These are phyloP conservation scores for Tulasnella sp. DNA, from an alignment of 768 basidiomycete genomes.

Conservation along the genomic window DNA sequence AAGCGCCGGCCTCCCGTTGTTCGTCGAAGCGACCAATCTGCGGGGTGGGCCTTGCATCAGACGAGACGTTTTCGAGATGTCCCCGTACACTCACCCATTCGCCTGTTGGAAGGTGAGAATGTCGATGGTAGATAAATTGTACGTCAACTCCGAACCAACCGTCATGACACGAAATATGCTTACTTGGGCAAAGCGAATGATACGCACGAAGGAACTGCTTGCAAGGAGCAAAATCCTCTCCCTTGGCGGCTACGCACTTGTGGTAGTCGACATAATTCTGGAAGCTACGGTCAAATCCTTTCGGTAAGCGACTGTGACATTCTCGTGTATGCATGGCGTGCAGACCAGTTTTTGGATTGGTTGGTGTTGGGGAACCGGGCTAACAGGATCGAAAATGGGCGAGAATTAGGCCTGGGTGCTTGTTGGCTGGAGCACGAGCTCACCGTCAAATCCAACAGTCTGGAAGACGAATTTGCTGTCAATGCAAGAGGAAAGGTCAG, in stretches of 20 bases:
- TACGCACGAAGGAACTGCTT: constrained; percentile 96
- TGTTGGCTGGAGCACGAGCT: constrained; percentile 21
- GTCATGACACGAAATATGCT: constrained; percentile 30
- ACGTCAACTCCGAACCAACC: background rate
- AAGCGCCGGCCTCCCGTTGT: constrained; percentile 83
- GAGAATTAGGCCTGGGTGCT: no score
- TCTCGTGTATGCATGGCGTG: background rate
- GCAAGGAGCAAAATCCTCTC: constrained; percentile 97
- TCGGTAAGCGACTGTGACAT: background rate
- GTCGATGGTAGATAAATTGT: constrained; percentile 8
- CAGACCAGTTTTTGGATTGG: constrained; percentile 93
- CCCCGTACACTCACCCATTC: constrained; percentile 59
- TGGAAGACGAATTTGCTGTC: constrained; percentile 75
- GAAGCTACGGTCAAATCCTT: constrained; percentile 38
- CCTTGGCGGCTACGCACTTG: constrained; percentile 93
- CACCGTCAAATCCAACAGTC: constrained; percentile 91
- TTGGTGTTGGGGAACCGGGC: constrained; percentile 85
- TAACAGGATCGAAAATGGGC: constrained; percentile 27
- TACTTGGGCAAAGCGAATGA: constrained; percentile 95
- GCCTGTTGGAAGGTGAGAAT: constrained; percentile 37
- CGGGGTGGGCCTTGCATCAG: background rate
- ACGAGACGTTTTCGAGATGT: constrained; percentile 12
- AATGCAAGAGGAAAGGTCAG: background rate
- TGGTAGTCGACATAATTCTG: constrained; percentile 98
- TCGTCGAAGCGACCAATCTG: constrained; percentile 88